phyloP scores from a whole-genome alignment of 225 moss, liverwort and hornwort species.

The Thuidium tamariscinum region DNA sequence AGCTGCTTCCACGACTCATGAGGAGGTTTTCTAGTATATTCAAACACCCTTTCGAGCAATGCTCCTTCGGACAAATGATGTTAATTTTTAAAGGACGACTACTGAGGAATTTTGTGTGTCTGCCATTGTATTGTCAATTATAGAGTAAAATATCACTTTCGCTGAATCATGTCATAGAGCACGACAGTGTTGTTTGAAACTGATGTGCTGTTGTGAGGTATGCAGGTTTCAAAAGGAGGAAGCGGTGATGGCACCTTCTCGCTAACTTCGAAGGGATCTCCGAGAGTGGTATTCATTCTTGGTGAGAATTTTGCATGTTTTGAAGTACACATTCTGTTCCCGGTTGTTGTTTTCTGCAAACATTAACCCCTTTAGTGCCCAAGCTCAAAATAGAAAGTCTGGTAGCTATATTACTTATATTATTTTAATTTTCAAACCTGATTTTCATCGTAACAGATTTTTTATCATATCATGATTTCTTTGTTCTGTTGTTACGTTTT shows the following conservation, averaged over 20 bases:
- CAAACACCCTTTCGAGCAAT: neutral
- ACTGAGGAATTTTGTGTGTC: neutral
- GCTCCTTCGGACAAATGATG: neutral
- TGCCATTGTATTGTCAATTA: neutral
- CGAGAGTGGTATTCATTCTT: constrained; percentile 68
- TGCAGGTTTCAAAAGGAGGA: constrained; percentile 38
- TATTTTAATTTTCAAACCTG: neutral
- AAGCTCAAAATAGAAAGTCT: neutral
- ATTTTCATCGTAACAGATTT: neutral
- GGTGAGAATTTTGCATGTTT: constrained; percentile 28
- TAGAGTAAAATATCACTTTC: neutral
- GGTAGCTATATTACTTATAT: neutral
- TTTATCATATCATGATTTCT: neutral
- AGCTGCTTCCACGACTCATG: constrained; percentile 7
- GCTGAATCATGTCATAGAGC: neutral
- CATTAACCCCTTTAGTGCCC: neutral
- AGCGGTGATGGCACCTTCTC: constrained; percentile 10
- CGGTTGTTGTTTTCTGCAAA: neutral
- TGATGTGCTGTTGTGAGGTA: neutral
- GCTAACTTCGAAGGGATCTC: constrained; percentile 18
- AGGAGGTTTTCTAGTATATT: constrained; percentile 17
- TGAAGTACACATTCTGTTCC: neutral
- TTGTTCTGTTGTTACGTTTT: neutral
- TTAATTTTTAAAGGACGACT: neutral
- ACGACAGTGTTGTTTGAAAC: neutral